Evolutionary conservation across 257 asterid genomes (phyloP).

Genomic region (Capsicum baccatum): DNA sequence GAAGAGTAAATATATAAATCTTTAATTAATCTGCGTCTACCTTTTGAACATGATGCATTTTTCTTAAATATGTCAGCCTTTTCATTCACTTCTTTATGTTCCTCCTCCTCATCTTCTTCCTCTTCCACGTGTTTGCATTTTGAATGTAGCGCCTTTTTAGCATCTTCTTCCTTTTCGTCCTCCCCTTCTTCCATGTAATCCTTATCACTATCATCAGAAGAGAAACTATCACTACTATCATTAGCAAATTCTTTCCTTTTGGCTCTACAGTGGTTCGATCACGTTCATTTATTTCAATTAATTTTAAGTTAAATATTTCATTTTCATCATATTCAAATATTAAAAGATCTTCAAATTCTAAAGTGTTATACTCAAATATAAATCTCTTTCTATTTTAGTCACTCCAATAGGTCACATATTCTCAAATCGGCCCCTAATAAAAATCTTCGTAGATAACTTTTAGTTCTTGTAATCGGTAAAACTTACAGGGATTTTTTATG

Average conservation of each 20-base stretch:
- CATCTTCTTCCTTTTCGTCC: not conserved
- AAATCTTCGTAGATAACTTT: not conserved
- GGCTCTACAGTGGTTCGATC: not conserved
- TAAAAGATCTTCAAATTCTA: slow-evolving; percentile 21
- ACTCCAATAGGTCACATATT: too few species aligned
- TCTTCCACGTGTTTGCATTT: not conserved
- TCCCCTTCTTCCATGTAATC: not conserved
- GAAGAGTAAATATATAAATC: not conserved
- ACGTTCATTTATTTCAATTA: not conserved
- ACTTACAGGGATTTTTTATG: not conserved
- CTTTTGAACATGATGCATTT: not conserved
- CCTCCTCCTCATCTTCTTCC: not conserved
- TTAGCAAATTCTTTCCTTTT: too few species aligned
- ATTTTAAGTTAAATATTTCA: not conserved
- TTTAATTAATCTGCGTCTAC: not conserved
- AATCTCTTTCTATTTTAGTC: not conserved
- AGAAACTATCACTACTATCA: too few species aligned
- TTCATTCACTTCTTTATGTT: not conserved
- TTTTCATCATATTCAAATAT: not conserved
- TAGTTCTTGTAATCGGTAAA: not conserved
- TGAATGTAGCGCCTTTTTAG: too few species aligned
- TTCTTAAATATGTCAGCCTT: not conserved
- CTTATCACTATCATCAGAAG: not conserved
- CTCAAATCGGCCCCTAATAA: too few species aligned
- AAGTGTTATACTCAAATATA: not conserved